Conservation (phyloP, 495 filamentous ascomycete species). For the Neohortaea acidophila region DNA sequence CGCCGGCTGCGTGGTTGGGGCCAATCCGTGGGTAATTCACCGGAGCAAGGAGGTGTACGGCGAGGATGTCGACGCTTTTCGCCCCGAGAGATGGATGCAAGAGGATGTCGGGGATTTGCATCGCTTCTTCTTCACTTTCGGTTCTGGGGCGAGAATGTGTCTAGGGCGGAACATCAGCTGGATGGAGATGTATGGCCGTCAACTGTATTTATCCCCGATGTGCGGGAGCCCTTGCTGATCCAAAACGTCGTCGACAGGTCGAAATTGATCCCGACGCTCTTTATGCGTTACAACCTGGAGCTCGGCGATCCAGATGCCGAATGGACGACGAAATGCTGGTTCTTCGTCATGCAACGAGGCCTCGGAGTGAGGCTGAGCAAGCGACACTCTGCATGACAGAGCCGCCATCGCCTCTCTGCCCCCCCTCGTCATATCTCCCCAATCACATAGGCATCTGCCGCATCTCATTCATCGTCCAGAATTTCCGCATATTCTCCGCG, state of each 20-base stretch:
- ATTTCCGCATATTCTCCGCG: conserved; percentile 74
- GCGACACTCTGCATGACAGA: conserved; percentile 2
- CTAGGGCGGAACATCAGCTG: conserved; percentile 23
- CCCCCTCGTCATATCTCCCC: neutral
- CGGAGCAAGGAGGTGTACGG: conserved; percentile 18
- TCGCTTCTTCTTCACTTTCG: conserved; percentile 25
- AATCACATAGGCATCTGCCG: conserved; percentile 48
- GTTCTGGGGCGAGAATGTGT: conserved; percentile 22
- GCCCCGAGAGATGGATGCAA: conserved; percentile 18
- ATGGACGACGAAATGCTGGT: conserved; percentile 17
- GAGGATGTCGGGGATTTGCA: conserved; percentile 18
- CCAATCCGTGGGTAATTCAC: conserved; percentile 24
- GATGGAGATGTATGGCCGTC: conserved; percentile 20
- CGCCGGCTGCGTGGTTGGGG: conserved; percentile 18
- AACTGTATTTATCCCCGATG: neutral
- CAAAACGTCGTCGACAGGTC: conserved; percentile 10
- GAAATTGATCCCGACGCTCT: conserved; percentile 22
- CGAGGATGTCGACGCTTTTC: conserved; percentile 19
- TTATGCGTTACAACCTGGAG: conserved; percentile 19
- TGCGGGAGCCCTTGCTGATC: neutral
- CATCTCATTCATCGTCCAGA: conserved; percentile 70
- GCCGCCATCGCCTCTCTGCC: neutral
- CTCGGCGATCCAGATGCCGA: conserved; percentile 17
- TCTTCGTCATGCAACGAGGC: conserved; percentile 19
- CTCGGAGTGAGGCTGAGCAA: conserved; percentile 11